These are phyloP conservation scores for Aspergillus kassunensis DNA, from an alignment of 495 filamentous ascomycete genomes.

Conservation along the genomic window DNA sequence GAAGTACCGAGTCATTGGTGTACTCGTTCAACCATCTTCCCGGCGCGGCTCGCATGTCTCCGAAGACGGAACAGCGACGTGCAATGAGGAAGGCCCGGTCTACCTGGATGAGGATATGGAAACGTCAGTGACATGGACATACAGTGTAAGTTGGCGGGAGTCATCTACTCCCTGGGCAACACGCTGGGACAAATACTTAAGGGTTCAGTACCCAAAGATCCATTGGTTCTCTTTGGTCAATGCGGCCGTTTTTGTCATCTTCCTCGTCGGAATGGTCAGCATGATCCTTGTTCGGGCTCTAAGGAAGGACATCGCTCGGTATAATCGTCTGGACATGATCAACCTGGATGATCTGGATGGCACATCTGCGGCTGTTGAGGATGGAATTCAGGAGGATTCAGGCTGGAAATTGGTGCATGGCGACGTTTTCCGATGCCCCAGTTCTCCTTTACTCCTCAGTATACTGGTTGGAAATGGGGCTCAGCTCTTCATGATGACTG, in stretches of 20 bases:
- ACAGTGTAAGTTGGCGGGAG: slow-evolving; percentile 79
- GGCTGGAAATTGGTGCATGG: slow-evolving; percentile 98
- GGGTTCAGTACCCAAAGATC: slow-evolving; percentile 92
- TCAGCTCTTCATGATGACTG: slow-evolving; percentile 96
- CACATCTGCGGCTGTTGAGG: slow-evolving; percentile 69
- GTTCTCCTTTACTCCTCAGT: slow-evolving; percentile 76
- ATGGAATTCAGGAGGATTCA: slow-evolving; percentile 94
- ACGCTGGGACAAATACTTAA: slow-evolving; percentile 95
- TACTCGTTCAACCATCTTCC: slow-evolving; percentile 78
- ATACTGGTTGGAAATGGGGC: slow-evolving; percentile 89
- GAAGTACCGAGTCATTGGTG: slow-evolving; percentile 83
- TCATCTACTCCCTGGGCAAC: slow-evolving; percentile 88
- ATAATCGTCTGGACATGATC: slow-evolving; percentile 86
- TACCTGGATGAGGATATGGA: slow-evolving; percentile 61
- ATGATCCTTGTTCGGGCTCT: slow-evolving; percentile 84
- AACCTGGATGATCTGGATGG: slow-evolving; percentile 79
- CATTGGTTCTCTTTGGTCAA: slow-evolving; percentile 98
- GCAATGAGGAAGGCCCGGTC: slow-evolving; percentile 52
- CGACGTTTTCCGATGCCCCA: slow-evolving; percentile 90
- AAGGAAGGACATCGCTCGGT: slow-evolving; percentile 89
- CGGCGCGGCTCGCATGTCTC: slow-evolving; percentile 53
- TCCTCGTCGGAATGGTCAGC: slow-evolving; percentile 84
- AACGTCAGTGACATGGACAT: slow-evolving; percentile 79
- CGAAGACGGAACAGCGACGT: slow-evolving; percentile 56
- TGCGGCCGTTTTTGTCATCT: slow-evolving; percentile 86